Evolutionary conservation across 345 rosid species (phyloP), one percentile per base, ranked within the genome.

Genomic region (Moricandia moricandioides): DNA sequence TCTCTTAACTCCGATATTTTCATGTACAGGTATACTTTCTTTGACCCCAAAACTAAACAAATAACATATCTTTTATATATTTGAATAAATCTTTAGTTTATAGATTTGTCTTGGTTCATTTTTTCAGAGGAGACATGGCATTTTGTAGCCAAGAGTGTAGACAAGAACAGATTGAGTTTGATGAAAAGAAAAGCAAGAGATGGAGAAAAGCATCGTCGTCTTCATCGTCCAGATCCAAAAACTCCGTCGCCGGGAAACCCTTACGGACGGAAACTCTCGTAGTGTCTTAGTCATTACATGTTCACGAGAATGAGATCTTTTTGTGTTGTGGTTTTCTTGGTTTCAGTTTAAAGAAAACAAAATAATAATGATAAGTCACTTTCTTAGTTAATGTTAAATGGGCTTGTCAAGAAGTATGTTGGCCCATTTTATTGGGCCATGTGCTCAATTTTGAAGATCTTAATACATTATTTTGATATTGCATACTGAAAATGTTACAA

Each of bases 121-220:
- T n/a, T 18, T 74, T 0, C 62, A 71, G 80, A 65, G 80, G 80
- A 8, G 76, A 77, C 62, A 71, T 47, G 54, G 80, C 80, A 5
- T 77, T 70, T 59, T 86, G 96, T 72, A 90, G 96, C 85, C 76
- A 85, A 58, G 96, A 88, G 81, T 93, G 97, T 81, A 87, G 98
- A 39, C 82, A 89, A 80, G 92, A 91, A 64, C 98, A 85, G 71
- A 91, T 93, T 54, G 96, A 91, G 67, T 65, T 74, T 4, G 98
- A 91, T 43, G 96, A 85, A 62, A 58, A 74, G 3, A 80, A 71
- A 16, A 85, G 79, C 66, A 91, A 81, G 83, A 84, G 70, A 21
- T 81, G 80, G 88, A 87, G 78, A 62, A 56, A 70, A 30, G 81
- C 87, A 2, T 78, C 88, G 13, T 79, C 83, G 70, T 80, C 90